Percentiles rank a stretch among this genome's conserved stretches.
Conservation (phyloP, 139 green algal genomes). For the Bryopsis sp. region DNA sequence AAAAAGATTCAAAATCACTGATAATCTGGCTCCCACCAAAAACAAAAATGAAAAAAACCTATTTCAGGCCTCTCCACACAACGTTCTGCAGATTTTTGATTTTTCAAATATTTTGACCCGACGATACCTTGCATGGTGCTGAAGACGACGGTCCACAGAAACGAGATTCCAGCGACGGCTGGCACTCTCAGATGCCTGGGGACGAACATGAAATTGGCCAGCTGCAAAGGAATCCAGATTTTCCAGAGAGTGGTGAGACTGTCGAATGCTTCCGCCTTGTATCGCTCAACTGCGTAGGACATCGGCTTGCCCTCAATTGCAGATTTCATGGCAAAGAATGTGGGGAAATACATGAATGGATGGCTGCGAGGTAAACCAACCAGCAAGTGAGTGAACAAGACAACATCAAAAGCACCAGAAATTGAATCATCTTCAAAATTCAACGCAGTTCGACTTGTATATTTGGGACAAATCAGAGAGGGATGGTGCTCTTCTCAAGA, state of each 20-base stretch:
- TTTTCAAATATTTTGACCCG: no score
- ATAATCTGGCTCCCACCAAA: no score
- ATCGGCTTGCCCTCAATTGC: conserved; percentile 39
- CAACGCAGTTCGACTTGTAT: no score
- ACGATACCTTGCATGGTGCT: conserved; percentile 19
- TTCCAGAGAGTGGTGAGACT: conserved; percentile 76
- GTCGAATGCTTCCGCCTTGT: conserved; percentile 68
- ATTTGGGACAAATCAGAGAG: no score
- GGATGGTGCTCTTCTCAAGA: no score
- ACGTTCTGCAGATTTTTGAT: no score
- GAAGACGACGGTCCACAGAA: conserved; percentile 15
- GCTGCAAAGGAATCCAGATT: conserved; percentile 67
- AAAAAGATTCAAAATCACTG: no score
- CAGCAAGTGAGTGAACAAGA: no score
- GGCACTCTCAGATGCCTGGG: conserved; percentile 73
- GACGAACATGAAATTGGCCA: conserved; percentile 82
- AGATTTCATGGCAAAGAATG: conserved; percentile 76
- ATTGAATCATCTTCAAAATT: no score
- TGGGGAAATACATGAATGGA: conserved; percentile 77
- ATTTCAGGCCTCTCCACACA: no score
- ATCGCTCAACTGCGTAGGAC: conserved; percentile 42
- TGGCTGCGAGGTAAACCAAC: conserved; percentile 42
- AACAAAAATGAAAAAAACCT: no score
- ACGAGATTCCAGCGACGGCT: conserved; percentile 31
- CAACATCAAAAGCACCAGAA: no score